A percentile compares a stretch with the other conserved stretches of the same genome.
Conservation (phyloP, 192 early-diverging fungal species). For the Linnemannia zychae region DNA sequence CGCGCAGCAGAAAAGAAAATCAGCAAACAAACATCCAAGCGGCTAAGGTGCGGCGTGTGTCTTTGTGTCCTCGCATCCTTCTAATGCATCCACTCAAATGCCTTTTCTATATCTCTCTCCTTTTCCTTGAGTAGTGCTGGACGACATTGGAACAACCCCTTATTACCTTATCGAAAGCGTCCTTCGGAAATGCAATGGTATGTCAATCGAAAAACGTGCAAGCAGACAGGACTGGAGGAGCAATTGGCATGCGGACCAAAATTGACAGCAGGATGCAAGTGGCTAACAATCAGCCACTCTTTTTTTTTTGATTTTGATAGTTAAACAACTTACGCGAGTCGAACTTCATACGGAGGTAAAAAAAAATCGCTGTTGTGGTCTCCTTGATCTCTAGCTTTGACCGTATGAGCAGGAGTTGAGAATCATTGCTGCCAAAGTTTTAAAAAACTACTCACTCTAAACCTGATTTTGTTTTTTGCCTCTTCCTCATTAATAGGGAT, state of each 20-base stretch:
- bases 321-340: constrained; percentile 44
- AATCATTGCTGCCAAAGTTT: not conserved
- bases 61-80: not conserved
- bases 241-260: not conserved
- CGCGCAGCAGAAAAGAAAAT: not conserved
- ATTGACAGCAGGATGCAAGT: not conserved
- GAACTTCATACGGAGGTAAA: constrained; percentile 44
- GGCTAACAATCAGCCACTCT: not conserved
- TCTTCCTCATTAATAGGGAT: constrained; percentile 22
- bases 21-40: not conserved
- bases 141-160: constrained; percentile 51
- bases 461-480: not conserved
- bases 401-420: not conserved
- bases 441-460: not conserved
- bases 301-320: not conserved
- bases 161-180: constrained; percentile 54
- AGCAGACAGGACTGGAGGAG: not conserved
- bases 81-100: too few relatives aligned
- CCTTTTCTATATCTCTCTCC: not conserved
- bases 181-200: constrained; percentile 48
- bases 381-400: not conserved
- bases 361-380: not conserved
- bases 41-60: not conserved
- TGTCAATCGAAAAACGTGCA: not conserved
- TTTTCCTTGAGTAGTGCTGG: constrained; percentile 24